Base-by-base conservation (phyloP, 208 protist species). In the Leishmania major region DNA sequence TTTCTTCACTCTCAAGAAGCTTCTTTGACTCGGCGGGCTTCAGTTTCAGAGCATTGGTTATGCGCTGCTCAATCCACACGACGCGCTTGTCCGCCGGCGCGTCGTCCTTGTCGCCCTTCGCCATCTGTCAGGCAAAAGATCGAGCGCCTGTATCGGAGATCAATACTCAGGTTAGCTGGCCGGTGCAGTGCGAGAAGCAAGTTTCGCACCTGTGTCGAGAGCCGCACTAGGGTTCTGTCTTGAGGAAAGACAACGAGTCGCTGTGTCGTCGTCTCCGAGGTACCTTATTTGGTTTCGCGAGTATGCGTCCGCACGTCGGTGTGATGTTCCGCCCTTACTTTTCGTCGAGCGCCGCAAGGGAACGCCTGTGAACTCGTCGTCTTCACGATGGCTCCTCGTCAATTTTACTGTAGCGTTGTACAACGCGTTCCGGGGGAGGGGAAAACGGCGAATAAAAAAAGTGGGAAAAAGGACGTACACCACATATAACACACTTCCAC, bases 1-100 rank as follows among this genome's bases (percentile, higher is more conserved):
- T 98, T 40, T 98, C 96, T 71, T 98, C 96, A 70, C 96, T 97
- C 74, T 98, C 95, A 35, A 97, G 75, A 25, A 98, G 87, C 86
- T 98, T 98, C 79, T 96, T 95, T 31, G 94, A 92, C 47, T 98
- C 96, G n/a, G 87, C 89, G 8, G 95, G 94, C 89, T 98, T 98
- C 81, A 96, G 84, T 77, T 92, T 93, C 71, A 98, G 85, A 13
- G 93, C 90, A 25, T 84, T 93, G 3, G 89, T 97, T 67, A 98
- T 93, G 72, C 95, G 93, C 84, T 96, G 92, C 82, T 98, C 96
- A 66, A 98, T 82, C 96, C 96, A 98, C 80, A 94, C 81, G 11
- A 98, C 89, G n/a, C 96, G 93, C 90, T 97, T 98, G 83, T 98
- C 96, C 37, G 88, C 84, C 43, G 93, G 93, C 72, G 91, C 92